phyloP scores from a whole-genome alignment of 2,329 filamentous ascomycete species.

The Claviceps quebecensis region DNA sequence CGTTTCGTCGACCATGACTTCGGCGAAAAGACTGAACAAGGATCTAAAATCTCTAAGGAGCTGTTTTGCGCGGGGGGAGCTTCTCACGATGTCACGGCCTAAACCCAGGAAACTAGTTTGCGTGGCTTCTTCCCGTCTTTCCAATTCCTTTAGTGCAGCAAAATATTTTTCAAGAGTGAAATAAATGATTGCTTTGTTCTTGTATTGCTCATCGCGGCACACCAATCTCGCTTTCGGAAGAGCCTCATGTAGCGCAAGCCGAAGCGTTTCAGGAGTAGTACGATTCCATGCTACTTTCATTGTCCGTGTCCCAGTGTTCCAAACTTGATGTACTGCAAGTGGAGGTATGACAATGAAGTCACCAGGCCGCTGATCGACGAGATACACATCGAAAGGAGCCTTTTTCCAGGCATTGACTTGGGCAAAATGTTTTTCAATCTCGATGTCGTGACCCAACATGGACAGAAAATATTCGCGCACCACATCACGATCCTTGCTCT shows the following conservation, averaged over 20 bases:
- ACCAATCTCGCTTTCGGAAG: slow-evolving; percentile 80
- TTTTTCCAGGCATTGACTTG: slow-evolving; percentile 93
- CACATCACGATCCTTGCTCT: slow-evolving; percentile 78
- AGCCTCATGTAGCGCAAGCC: slow-evolving; percentile 73
- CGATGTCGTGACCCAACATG: slow-evolving; percentile 86
- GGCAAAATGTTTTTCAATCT: slow-evolving; percentile 93
- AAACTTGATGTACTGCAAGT: slow-evolving; percentile 89
- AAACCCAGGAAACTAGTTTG: slow-evolving; percentile 34
- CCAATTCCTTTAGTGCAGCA: slow-evolving; percentile 40
- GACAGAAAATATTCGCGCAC: slow-evolving; percentile 92
- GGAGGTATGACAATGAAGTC: slow-evolving; percentile 92
- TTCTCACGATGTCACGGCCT: slow-evolving; percentile 29
- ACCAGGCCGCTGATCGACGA: slow-evolving; percentile 79
- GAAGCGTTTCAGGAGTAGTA: slow-evolving; percentile 80
- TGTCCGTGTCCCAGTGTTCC: slow-evolving; percentile 90
- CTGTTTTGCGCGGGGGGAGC: slow-evolving; percentile 42
- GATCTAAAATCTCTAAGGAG: slow-evolving; percentile 72
- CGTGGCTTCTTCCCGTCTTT: slow-evolving; percentile 31
- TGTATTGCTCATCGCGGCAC: slow-evolving; percentile 95
- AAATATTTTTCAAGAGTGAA: slow-evolving; percentile 73
- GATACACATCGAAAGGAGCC: slow-evolving; percentile 81
- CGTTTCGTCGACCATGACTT: slow-evolving; percentile 72
- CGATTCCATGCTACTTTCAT: slow-evolving; percentile 98
- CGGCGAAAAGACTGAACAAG: slow-evolving; percentile 64
- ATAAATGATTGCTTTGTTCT: slow-evolving; percentile 92